A percentile compares a stretch with the other conserved stretches of the same genome.
Conservation (phyloP, 805 yeast species). For the Yueomyces sp. region DNA sequence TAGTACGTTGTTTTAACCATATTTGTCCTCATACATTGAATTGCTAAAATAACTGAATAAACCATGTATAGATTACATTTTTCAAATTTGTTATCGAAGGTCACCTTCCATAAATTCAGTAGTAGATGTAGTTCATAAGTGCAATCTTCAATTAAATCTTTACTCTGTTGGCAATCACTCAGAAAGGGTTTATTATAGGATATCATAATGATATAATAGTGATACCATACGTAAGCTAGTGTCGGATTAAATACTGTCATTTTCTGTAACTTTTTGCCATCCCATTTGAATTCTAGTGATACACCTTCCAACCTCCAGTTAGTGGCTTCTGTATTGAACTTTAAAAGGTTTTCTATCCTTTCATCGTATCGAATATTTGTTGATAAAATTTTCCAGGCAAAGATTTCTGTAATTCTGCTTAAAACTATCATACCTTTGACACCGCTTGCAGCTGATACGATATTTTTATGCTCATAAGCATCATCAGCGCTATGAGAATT, state of each 20-base stretch:
- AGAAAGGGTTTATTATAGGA: constrained; percentile 47
- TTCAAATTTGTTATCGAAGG: constrained; percentile 9
- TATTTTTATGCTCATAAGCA: constrained; percentile 16
- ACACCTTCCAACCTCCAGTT: constrained; percentile 32
- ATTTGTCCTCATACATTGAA: constrained; percentile 18
- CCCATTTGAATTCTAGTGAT: constrained; percentile 35
- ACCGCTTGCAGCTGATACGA: constrained; percentile 13
- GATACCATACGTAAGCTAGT: constrained; percentile 33
- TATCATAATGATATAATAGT: constrained; percentile 40
- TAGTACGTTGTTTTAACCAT: constrained; percentile 7
- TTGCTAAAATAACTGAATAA: constrained; percentile 15
- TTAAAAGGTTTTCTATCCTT: constrained; percentile 23
- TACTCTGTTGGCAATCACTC: constrained; percentile 10
- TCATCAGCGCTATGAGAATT: too few relatives aligned
- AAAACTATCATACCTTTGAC: constrained; percentile 28
- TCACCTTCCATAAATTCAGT: constrained; percentile 10
- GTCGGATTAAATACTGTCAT: constrained; percentile 35
- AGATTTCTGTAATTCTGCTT: constrained; percentile 23
- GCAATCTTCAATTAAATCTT: constrained; percentile 11
- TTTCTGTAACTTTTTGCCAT: constrained; percentile 22
- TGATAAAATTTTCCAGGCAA: constrained; percentile 15
- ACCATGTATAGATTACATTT: constrained; percentile 18
- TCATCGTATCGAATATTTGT: constrained; percentile 18
- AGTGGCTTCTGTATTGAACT: constrained; percentile 33
- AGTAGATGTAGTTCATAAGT: constrained; percentile 14